Evolutionary conservation across 371 early-diverging fungal genomes (phyloP), one percentile per base, ranked within the genome.

Genomic region (Mortierella sp.): DNA sequence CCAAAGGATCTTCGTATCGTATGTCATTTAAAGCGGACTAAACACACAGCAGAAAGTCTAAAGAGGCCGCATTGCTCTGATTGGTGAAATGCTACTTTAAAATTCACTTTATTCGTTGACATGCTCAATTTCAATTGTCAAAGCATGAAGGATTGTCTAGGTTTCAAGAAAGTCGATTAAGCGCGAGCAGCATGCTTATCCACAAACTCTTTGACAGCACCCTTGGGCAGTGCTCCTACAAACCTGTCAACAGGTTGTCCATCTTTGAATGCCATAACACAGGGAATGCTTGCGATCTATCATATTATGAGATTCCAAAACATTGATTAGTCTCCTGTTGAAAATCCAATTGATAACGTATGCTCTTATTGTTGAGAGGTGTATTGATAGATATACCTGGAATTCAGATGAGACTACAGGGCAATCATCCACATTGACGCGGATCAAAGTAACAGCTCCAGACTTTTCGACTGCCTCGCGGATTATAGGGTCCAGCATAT

Each of bases 211-310:
- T 66, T 49, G 37, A 80, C 68, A 3, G 28, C 52, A 18, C 37
- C 40, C 58, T 58, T 62, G 52, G 72, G 75, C 10, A 75, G 40
- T 1, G 81, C 81, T 1, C 81, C 81, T 1, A 80, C 75, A 59
- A 75, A 75, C 39, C 58, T 49, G 37, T 71, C 75, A 20, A 75
- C 72, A 4, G 35, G 24, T 40, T 72, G 20, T 30, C 81, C 81
- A 37, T 72, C 60, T 75, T 80, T 75, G 64, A 75, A 66, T 9
- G 75, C 81, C 61, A 75, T 60, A 3, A 80, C 72, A 20, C 66
- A 69, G 22, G 81, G 81, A 39, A 80, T 69, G 64, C 81, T 75
- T 20, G 75, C 72, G 58, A 80, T 72, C 81, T 80, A 72, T 54
- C 45, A 18, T 35, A 10, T 18, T n/a, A 43, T 3, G 24, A 32